Evolutionary conservation across 768 basidiomycete genomes (phyloP), one percentile per base, ranked within the genome.

Genomic region (Lepiota brunneoincarnata): DNA sequence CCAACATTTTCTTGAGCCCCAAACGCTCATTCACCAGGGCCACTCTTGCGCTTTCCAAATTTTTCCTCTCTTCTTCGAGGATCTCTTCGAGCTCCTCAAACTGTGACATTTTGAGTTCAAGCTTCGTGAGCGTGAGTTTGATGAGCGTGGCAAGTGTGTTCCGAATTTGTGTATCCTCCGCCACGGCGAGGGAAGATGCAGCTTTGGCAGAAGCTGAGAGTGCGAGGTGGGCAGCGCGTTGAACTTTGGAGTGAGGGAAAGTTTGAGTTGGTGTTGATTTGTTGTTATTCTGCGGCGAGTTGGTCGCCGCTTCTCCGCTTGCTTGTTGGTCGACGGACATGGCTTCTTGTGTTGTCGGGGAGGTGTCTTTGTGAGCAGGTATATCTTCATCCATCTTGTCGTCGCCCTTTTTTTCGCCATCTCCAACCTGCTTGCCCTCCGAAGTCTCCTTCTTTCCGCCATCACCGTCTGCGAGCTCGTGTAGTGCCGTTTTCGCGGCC

Each of bases 81-180:
- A 93, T 73, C 44, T 90, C 88, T 67, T 99, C 97, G 54, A 99
- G 75, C 68, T 92, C 87, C 67, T 98, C 97, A 63, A 98, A 98
- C 67, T 95, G 91, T 1, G 82, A 72, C 84, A 94, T 91, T 78
- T 99, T 98, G 50, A 96, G 75, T 64, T 98, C 95, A 35, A 98
- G 83, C 70, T 98, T 98, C 44, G 80, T 91, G 62, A 81, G 77
- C 55, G 80, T 91, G 51, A 91, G 77, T 69, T 91, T 88, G 71
- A 99, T 90, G 55, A 99, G 79, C 35, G 84, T 81, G 2, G 92
- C 83, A 43, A 98, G 83, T 1, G 88, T 80, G 54, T 80, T 75
- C 34, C 86, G 83, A 52, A 99, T 91, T 55, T 91, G 86, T 0
- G 75, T 67, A 59, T 96, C 90, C 69, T 97, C 95, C 0, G 89